A percentile compares a stretch with the other conserved stretches of the same genome.
phyloP scores from a whole-genome alignment of 345 rosid genomes.

The Leavenworthia alabamica region DNA sequence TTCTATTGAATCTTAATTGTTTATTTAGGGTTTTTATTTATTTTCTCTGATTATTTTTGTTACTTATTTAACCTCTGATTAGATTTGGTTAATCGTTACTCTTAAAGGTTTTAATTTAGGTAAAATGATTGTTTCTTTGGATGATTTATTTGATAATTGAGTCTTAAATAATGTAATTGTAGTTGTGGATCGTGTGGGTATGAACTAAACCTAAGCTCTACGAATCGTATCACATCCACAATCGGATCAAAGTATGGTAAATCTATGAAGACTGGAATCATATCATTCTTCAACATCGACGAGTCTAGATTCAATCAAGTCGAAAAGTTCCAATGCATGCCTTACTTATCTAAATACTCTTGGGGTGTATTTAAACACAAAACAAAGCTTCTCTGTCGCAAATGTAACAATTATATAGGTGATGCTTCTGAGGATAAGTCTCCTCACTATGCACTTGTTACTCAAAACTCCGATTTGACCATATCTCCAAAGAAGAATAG shows the following conservation, averaged over 20 bases:
- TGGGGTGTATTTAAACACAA: conserved; percentile 62
- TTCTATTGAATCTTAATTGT: background rate
- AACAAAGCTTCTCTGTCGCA: conserved; percentile 89
- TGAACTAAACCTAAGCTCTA: conserved; percentile 82
- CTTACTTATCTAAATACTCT: conserved; percentile 52
- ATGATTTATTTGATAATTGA: background rate
- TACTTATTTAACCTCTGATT: background rate
- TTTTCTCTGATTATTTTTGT: background rate
- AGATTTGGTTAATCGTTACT: background rate
- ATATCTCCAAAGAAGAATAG: conserved; percentile 26
- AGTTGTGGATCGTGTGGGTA: conserved; percentile 95
- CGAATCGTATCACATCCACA: conserved; percentile 69
- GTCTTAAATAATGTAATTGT: too few relatives aligned
- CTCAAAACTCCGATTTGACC: conserved; percentile 42
- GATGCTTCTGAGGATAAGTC: conserved; percentile 48
- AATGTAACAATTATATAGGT: conserved; percentile 77
- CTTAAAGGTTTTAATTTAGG: background rate
- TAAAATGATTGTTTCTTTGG: background rate
- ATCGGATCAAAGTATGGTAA: conserved; percentile 89
- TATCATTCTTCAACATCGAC: conserved; percentile 71
- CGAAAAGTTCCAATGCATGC: conserved; percentile 78
- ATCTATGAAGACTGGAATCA: conserved; percentile 84
- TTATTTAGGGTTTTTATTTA: background rate
- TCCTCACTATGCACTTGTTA: conserved; percentile 37
- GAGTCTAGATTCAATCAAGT: conserved; percentile 82